Percentiles rank a stretch among this genome's conserved stretches.
These are phyloP conservation scores for Clitoria ternatea DNA, from an alignment of 306 rosid species.

Conservation along the genomic window DNA sequence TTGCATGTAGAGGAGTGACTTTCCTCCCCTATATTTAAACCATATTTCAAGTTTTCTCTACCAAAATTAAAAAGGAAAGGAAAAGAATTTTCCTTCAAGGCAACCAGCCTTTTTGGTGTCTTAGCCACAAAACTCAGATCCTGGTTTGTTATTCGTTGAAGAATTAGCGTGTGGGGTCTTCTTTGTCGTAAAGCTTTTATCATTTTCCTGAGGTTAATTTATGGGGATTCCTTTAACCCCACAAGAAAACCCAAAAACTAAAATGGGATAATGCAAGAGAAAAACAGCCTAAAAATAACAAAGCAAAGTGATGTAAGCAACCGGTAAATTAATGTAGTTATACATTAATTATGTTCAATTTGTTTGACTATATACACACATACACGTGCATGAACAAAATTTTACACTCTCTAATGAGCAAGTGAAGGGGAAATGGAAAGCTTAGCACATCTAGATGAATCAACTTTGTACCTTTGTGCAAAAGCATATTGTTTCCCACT, in stretches of 20 bases:
- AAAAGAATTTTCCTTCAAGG: neutral
- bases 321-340: no score
- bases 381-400: neutral
- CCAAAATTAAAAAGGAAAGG: neutral
- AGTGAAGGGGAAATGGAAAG: neutral
- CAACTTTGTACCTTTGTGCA: neutral
- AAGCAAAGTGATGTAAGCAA: no score
- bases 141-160: neutral
- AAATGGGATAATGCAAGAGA: neutral
- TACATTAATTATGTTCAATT: no score
- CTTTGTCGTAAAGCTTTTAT: neutral
- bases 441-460: neutral
- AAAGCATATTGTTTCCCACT: neutral
- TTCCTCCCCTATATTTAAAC: no score
- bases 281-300: neutral
- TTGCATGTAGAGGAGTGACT: no score
- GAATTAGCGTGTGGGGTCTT: conserved; percentile 18
- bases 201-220: neutral
- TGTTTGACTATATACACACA: no score
- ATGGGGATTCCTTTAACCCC: neutral
- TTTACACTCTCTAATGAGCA: neutral
- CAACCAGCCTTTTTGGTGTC: neutral
- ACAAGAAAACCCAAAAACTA: neutral
- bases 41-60: neutral
- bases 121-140: conserved; percentile 2